Evolutionary conservation across 306 rosid species (phyloP).

Genomic region (Pterocarpus macrocarpus): DNA sequence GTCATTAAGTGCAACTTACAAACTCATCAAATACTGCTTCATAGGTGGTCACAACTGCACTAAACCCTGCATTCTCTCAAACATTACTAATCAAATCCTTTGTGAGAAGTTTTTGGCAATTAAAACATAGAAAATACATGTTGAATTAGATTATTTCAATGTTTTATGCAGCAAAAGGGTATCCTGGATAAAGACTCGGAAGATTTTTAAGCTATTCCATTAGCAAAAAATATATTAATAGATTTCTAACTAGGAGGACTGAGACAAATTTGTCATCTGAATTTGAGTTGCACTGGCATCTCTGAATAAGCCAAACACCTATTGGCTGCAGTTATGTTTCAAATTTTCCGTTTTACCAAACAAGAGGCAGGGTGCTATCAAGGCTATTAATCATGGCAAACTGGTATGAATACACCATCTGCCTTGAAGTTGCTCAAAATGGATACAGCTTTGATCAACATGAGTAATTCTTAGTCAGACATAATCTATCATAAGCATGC

Average conservation of each 20-base stretch:
- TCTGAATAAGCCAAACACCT: background rate
- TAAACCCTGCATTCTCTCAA: constrained; percentile 13
- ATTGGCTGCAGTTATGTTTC: background rate
- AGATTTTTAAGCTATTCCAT: background rate
- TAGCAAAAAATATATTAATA: background rate
- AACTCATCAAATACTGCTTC: background rate
- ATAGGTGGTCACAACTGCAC: background rate
- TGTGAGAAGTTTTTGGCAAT: background rate
- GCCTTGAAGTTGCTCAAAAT: background rate
- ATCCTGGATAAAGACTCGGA: background rate
- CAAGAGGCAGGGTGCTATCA: background rate
- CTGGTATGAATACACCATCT: background rate
- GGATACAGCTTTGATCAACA: background rate
- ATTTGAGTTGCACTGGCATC: background rate
- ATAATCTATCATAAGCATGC: no score
- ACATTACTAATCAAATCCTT: background rate
- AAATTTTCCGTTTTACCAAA: background rate
- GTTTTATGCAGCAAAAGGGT: background rate
- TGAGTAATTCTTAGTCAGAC: no score
- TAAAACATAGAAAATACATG: background rate
- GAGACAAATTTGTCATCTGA: constrained; percentile 17
- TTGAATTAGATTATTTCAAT: background rate
- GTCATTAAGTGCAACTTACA: background rate
- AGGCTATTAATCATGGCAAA: background rate
- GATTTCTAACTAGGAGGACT: constrained; percentile 16